Base-by-base conservation (phyloP, 257 asterid species). In the Solanum corneliomulleri region DNA sequence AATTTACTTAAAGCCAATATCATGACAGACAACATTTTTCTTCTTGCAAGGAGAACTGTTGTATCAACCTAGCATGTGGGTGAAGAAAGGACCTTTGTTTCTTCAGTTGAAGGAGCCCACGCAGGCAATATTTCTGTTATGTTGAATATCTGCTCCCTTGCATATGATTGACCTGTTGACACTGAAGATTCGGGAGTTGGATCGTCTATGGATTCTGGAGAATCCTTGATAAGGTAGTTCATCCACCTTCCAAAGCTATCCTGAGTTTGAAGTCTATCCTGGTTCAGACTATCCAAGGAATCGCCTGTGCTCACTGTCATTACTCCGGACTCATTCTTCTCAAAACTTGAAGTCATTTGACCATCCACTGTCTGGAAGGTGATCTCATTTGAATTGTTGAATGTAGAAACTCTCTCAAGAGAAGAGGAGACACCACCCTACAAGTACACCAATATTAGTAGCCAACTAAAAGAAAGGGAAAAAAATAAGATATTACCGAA, bases 111-210 rank as follows among this genome's bases (percentile, higher is more conserved):
- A 89, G 91, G 88, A 84, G 96, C 98, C 93, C 93, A 96, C 77
- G 95, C 72, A 88, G 97, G 99, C 64, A 98, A 95, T 91, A 97
- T 86, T 82, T 97, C 98, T 37, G 92, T 90, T 89, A 97, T 94
- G 83, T 87, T 89, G 89, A 96, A 94, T 83, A 91, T 91, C 85
- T 88, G 92, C 87, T 93, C 93, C 58, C 44, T 58, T 4, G 87
- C 87, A 89, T 94, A 84, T 23, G 87, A 91, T 15, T 58, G 88
- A 83, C 86, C 89, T 20, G 62, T 49, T 16, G 85, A 47, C n/a
- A 11, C 69, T 49, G 69, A 81, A 87, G 96, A 82, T 89, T 91
- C 94, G 70, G 90, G 86, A 76, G 87, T 81, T 52, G 27, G 90
- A 84, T 91, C 91, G 85, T 88, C 93, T 81, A 88, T 87, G 64